Conservation (phyloP, 805 yeast genomes). For the Wickerhamiella hasegawae region DNA sequence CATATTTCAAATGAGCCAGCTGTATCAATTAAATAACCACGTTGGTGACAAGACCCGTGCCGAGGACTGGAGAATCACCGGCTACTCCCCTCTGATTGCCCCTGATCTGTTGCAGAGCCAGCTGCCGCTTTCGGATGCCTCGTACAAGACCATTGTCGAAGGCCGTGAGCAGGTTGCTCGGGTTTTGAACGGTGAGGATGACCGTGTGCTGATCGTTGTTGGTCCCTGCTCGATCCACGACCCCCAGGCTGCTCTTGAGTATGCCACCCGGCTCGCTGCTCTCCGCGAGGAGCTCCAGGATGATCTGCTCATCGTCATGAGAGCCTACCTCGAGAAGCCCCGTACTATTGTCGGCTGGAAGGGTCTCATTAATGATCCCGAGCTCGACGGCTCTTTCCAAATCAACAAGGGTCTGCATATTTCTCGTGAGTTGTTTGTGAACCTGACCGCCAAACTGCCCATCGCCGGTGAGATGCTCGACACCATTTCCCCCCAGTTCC, state of each 20-base stretch:
- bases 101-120: slow-evolving; percentile 86
- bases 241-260: slow-evolving; percentile 74
- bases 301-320: slow-evolving; percentile 79
- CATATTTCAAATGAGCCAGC: neutral
- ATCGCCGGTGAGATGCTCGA: slow-evolving; percentile 97
- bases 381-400: slow-evolving; percentile 78
- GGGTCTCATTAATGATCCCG: slow-evolving; percentile 95
- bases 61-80: slow-evolving; percentile 38
- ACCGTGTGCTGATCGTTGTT: slow-evolving; percentile 71
- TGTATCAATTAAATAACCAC: slow-evolving; percentile 13
- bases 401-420: slow-evolving; percentile 87
- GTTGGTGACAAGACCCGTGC: slow-evolving; percentile 14
- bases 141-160: slow-evolving; percentile 46
- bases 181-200: slow-evolving; percentile 61
- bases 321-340: slow-evolving; percentile 96
- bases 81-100: slow-evolving; percentile 87
- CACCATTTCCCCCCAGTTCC: slow-evolving; percentile 91
- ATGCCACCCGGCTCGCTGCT: slow-evolving; percentile 52
- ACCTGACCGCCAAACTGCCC: slow-evolving; percentile 72
- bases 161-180: slow-evolving; percentile 71
- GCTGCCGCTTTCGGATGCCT: slow-evolving; percentile 43
- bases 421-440: slow-evolving; percentile 70
- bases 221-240: slow-evolving; percentile 98
- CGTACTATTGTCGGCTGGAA: slow-evolving; percentile 99
- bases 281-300: slow-evolving; percentile 53